Conservation (phyloP, 225 moss, liverwort and hornwort genomes). For the Neckera pumila region DNA sequence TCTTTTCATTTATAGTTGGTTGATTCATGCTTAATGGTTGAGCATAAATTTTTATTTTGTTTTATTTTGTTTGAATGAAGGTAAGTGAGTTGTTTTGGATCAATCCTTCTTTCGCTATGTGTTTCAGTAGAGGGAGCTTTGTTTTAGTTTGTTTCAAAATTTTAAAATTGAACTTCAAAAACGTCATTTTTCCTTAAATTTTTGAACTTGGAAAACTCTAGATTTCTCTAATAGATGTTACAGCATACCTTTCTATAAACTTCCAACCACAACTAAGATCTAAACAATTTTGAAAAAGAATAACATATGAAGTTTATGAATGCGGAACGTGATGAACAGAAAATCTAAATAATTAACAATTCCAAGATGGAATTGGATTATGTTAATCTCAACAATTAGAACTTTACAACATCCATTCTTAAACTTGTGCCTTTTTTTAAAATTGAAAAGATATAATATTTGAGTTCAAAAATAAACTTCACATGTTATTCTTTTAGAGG, state of each 20-base stretch:
- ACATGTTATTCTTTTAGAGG: neutral
- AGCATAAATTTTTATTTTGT: neutral
- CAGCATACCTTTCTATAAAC: neutral
- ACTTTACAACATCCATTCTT: neutral
- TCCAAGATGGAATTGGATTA: neutral
- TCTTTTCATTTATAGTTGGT: neutral
- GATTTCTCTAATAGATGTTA: neutral
- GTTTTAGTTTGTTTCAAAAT: neutral
- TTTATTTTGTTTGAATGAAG: neutral
- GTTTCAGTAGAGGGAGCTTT: fast-evolving
- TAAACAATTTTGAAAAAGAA: neutral
- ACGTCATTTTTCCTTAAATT: neutral
- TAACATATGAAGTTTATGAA: too few relatives aligned
- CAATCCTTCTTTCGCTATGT: neutral
- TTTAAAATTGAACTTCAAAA: neutral
- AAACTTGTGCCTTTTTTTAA: too few relatives aligned
- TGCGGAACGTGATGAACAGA: fast-evolving
- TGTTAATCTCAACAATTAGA: neutral
- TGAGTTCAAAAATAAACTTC: neutral
- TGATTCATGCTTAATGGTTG: neutral
- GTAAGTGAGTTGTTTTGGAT: neutral
- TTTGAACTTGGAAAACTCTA: neutral
- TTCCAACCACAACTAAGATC: neutral
- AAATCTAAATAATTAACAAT: neutral
- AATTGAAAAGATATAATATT: too few relatives aligned